phyloP scores from a whole-genome alignment of 768 basidiomycete genomes.

The Mycena sanguinolenta region DNA sequence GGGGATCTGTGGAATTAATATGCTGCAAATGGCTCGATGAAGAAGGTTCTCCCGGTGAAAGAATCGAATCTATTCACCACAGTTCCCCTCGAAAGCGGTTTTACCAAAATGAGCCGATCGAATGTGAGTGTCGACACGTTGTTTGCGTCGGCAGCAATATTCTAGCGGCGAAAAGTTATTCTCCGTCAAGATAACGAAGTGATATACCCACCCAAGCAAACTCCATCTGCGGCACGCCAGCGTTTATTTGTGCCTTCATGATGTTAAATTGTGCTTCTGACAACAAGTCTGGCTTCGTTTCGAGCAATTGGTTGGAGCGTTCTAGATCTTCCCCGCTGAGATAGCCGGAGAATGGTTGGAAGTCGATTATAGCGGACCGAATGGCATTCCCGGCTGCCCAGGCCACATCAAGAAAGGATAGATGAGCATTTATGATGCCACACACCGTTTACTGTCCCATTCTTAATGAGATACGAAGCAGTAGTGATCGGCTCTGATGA shows the following conservation, averaged over 20 bases:
- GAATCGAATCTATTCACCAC: constrained; percentile 8
- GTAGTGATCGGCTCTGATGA: constrained; percentile 20
- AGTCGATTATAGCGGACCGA: constrained; percentile 25
- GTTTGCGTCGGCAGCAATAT: constrained; percentile 25
- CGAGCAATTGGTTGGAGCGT: constrained; percentile 13
- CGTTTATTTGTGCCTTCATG: constrained; percentile 19
- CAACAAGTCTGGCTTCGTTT: constrained; percentile 20
- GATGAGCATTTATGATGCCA: too few relatives aligned
- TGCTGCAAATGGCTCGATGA: constrained; percentile 1
- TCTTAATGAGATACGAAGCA: constrained; percentile 26
- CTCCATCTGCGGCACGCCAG: constrained; percentile 32
- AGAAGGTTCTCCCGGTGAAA: not conserved
- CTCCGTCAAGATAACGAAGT: not conserved
- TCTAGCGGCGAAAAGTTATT: too few relatives aligned
- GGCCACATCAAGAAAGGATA: too few relatives aligned
- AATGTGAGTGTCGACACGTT: constrained; percentile 27
- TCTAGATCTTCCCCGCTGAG: constrained; percentile 8
- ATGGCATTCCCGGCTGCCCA: constrained; percentile 25
- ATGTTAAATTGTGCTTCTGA: constrained; percentile 23
- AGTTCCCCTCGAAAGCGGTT: constrained; percentile 28
- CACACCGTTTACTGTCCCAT: constrained; percentile 25
- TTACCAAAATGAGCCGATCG: constrained; percentile 24
- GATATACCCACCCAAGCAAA: constrained; percentile 22
- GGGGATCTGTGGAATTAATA: constrained; percentile 26
- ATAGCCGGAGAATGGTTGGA: constrained; percentile 23